A percentile compares a stretch with the other conserved stretches of the same genome.
Evolutionary conservation across 169 alveolate genomes (phyloP).

Genomic region (Plasmodium falciparum): DNA sequence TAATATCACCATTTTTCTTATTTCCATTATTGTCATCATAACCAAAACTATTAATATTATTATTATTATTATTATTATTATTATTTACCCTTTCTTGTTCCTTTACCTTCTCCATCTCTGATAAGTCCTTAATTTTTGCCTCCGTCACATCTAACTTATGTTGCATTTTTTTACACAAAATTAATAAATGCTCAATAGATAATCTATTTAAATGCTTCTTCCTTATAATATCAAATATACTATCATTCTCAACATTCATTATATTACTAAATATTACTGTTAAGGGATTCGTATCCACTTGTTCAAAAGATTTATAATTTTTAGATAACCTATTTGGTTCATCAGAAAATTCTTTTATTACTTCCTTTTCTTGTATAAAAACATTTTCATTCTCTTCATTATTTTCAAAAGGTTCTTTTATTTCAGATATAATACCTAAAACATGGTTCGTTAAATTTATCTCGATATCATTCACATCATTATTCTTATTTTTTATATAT

Average conservation of each 20-base stretch:
- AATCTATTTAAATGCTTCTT: conserved; percentile 44
- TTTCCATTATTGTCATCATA: background rate
- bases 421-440: conserved; percentile 53
- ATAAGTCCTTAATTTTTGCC: conserved; percentile 56
- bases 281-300: conserved; percentile 18
- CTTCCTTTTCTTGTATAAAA: background rate
- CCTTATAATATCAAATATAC: conserved; percentile 58
- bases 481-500: conserved; percentile 36
- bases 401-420: conserved; percentile 74
- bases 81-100: background rate
- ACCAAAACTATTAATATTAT: background rate
- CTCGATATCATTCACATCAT: conserved; percentile 38
- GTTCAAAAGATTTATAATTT: background rate
- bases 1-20: background rate
- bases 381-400: conserved; percentile 27
- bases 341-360: conserved; percentile 1
- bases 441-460: conserved; percentile 51
- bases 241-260: conserved; percentile 67
- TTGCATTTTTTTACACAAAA: conserved; percentile 62
- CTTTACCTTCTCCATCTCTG: conserved; percentile 51
- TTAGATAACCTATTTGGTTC: conserved; percentile 7
- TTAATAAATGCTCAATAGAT: conserved; percentile 50
- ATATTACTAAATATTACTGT: conserved; percentile 17
- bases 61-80: background rate
- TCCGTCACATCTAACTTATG: conserved; percentile 73